These are phyloP conservation scores for Solanum acaule DNA, from an alignment of 257 asterid species.

Conservation along the genomic window DNA sequence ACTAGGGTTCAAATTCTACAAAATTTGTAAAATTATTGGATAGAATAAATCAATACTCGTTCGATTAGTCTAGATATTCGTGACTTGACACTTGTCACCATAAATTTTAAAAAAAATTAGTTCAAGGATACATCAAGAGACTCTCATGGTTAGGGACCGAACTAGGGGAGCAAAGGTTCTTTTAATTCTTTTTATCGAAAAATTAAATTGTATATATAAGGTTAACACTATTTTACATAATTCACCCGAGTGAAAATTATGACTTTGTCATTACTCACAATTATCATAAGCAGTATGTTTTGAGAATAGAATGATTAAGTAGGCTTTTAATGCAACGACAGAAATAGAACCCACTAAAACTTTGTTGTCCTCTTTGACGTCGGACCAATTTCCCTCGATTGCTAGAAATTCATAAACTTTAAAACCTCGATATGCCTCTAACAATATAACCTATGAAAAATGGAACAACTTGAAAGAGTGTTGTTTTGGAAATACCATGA, in stretches of 20 bases:
- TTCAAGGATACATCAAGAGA: too few species aligned
- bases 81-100: too few species aligned
- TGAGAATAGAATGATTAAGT: background rate
- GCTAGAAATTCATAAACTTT: too few species aligned
- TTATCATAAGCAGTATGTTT: background rate
- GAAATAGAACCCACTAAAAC: background rate
- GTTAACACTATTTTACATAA: background rate
- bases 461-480: background rate
- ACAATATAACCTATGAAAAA: too few species aligned
- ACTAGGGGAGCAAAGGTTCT: background rate
- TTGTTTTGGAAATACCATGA: background rate
- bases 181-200: accelerated
- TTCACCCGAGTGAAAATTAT: background rate
- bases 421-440: too few species aligned
- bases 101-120: too few species aligned
- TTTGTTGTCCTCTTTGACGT: background rate
- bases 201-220: background rate
- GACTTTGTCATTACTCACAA: background rate
- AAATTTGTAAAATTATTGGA: too few species aligned
- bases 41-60: too few species aligned
- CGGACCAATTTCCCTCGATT: background rate
- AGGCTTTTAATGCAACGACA: background rate
- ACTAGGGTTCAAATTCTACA: too few species aligned
- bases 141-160: background rate
- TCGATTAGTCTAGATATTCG: too few species aligned